Percentiles rank a stretch among this genome's conserved stretches.
phyloP scores from a whole-genome alignment of 192 early-diverging fungal species.

The Entomortierella lignicola region DNA sequence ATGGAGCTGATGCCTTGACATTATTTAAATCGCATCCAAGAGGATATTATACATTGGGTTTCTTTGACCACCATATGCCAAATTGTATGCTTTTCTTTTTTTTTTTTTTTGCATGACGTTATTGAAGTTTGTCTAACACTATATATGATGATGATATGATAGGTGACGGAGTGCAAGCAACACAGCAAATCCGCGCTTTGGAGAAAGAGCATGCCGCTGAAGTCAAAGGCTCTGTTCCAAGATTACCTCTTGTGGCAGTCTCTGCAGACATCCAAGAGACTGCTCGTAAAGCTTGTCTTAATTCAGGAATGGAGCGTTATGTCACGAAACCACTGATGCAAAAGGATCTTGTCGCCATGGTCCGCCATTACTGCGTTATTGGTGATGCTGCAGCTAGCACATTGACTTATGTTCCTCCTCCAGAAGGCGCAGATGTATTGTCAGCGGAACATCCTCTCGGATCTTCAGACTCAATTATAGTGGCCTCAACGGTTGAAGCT shows the following conservation, averaged over 20 bases:
- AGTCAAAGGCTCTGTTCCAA: conserved; percentile 31
- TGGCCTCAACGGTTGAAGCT: conserved; percentile 37
- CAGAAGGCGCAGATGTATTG: conserved; percentile 12
- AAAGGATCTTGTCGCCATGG: conserved; percentile 56
- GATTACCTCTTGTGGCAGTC: conserved; percentile 58
- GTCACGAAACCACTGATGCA: conserved; percentile 64
- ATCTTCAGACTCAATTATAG: not conserved
- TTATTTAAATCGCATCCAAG: conserved; percentile 54
- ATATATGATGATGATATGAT: not conserved
- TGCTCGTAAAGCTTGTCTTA: conserved; percentile 55
- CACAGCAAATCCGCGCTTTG: conserved; percentile 57
- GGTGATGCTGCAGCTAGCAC: conserved; percentile 49
- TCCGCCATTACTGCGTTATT: conserved; percentile 53
- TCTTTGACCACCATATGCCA: conserved; percentile 69
- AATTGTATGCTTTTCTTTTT: no score
- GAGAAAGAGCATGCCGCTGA: conserved; percentile 52
- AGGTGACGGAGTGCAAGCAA: conserved; percentile 65
- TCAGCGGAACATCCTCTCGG: not conserved
- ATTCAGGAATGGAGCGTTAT: conserved; percentile 65
- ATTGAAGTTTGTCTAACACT: no score
- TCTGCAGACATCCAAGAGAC: conserved; percentile 62
- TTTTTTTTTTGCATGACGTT: no score
- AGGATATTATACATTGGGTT: conserved; percentile 58
- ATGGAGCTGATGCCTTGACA: conserved; percentile 58
- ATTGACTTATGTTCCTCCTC: conserved; percentile 26